Conservation (phyloP, 2,329 filamentous ascomycete species). For the Hypoxylon sp. region DNA sequence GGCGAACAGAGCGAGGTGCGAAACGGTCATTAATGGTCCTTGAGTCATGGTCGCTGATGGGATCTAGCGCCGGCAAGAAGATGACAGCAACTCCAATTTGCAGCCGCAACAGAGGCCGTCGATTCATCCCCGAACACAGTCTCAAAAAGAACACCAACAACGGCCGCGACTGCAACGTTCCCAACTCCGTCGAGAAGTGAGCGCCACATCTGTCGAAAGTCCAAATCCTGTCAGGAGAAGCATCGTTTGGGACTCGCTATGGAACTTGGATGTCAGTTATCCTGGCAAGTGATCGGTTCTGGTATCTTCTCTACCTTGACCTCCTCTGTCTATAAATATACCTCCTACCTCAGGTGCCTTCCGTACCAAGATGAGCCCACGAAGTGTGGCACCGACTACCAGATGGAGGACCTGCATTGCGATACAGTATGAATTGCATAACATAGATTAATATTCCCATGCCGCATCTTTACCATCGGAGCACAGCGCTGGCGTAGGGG, state of each 20-base stretch:
- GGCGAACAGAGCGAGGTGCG: conserved; percentile 64
- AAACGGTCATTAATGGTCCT: conserved; percentile 63
- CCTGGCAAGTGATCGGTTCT: conserved; percentile 56
- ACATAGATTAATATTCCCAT: conserved; percentile 20
- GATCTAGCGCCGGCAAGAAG: conserved; percentile 47
- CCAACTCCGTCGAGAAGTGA: conserved; percentile 58
- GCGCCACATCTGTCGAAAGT: conserved; percentile 57
- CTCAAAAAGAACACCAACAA: conserved; percentile 37
- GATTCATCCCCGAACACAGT: conserved; percentile 43
- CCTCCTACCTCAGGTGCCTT: conserved; percentile 2
- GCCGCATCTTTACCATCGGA: conserved; percentile 18
- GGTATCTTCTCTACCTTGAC: not conserved
- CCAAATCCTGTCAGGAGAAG: conserved; percentile 56
- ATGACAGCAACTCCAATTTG: conserved; percentile 35
- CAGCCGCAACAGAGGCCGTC: conserved; percentile 41
- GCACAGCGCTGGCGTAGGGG: conserved; percentile 39
- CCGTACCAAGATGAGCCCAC: conserved; percentile 9
- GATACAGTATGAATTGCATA: conserved; percentile 24
- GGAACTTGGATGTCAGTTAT: conserved; percentile 71
- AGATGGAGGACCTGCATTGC: conserved; percentile 6
- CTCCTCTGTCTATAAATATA: not conserved
- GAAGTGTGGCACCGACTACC: not conserved
- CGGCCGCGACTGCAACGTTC: conserved; percentile 38
- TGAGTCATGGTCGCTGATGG: conserved; percentile 53
- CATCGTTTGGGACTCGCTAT: conserved; percentile 72